Evolutionary conservation across 1,284 basidiomycete genomes (phyloP), one percentile per base, ranked within the genome.

Genomic region (Ustilago lituana): DNA sequence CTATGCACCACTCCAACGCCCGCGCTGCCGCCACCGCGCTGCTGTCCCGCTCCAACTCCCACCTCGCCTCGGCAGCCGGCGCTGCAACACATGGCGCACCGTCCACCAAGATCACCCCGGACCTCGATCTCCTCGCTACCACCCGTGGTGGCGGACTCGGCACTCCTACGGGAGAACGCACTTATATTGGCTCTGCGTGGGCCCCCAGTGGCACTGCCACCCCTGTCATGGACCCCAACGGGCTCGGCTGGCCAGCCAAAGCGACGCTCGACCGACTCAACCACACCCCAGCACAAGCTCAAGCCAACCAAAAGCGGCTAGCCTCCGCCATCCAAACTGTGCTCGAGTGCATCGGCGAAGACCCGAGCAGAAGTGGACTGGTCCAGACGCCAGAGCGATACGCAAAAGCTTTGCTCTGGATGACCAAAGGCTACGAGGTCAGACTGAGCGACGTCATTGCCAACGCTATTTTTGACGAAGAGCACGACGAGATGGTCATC

Each of bases 401-500:
- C 84, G 95, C 94, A 26, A 92, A 98, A 83, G 94, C 96, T 24
- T 85, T 99, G 51, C 88, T 99, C 85, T 98, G 94, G 94, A 97
- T 98, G 94, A 98, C 96, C 31, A 90, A 91, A 79, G 96, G 96
- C 3, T 99, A 99, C 84, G 96, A 98, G 82, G 94, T 98, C 83
- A 88, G 92, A 69, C 84, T 99, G 67, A 88, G 89, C 83, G 95
- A 98, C 82, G 94, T 98, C 70, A 97, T 98, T 74, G 96, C 97
- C 83, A 93, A 97, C 85, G 96, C 96, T 48, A 89, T 99, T 36
- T 99, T 99, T 82, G 91, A 94, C 50, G 96, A 99, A 84, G 93
- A 99, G 83, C 96, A 99, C 85, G 96, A 98, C 79, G 96, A 99
- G 84, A 96, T 99, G 94, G 95, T 99, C 51, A 89, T 99, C 67